Conservation (phyloP, 2,329 filamentous ascomycete species). For the Chlorencoelia australis region DNA sequence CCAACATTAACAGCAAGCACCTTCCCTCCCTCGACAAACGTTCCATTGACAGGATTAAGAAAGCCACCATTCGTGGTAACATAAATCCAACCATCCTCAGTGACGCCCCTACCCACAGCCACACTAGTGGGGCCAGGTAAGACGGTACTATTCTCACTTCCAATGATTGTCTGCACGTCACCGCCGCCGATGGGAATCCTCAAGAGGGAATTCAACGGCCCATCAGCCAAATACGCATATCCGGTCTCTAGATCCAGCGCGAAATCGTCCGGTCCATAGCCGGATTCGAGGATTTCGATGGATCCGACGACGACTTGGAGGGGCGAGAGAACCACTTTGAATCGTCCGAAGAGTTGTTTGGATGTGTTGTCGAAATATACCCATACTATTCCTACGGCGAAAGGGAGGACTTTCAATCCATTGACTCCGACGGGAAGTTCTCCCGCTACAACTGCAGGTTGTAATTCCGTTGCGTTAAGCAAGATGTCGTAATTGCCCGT, state of each 20-base stretch:
- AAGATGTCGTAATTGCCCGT: slow-evolving; percentile 14
- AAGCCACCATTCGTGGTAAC: slow-evolving; percentile 8
- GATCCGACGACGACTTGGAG: slow-evolving; percentile 4
- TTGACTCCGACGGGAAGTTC: slow-evolving; percentile 8
- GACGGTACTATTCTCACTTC: slow-evolving; percentile 1
- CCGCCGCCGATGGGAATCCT: slow-evolving; percentile 4
- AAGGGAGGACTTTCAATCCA: slow-evolving; percentile 8
- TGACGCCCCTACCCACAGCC: slow-evolving; percentile 5
- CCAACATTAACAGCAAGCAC: slow-evolving; percentile 20
- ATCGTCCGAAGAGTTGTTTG: slow-evolving; percentile 9
- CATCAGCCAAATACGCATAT: slow-evolving; percentile 9
- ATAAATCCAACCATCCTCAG: slow-evolving; percentile 4
- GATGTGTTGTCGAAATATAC: slow-evolving; percentile 13
- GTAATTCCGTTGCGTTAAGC: slow-evolving; percentile 17
- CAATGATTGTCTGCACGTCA: neutral
- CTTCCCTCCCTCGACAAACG: slow-evolving; percentile 19
- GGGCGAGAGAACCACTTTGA: slow-evolving; percentile 8
- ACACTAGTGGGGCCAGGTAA: slow-evolving; percentile 11
- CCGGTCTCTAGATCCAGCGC: slow-evolving; percentile 5
- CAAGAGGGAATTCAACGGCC: slow-evolving; percentile 5
- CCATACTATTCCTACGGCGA: slow-evolving; percentile 1
- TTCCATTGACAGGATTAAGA: slow-evolving; percentile 15
- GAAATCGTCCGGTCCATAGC: slow-evolving; percentile 12
- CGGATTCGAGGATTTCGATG: slow-evolving; percentile 8
- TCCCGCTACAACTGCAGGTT: neutral